Evolutionary conservation across 805 yeast species (phyloP).

Genomic region (Yarrowia deformans): DNA sequence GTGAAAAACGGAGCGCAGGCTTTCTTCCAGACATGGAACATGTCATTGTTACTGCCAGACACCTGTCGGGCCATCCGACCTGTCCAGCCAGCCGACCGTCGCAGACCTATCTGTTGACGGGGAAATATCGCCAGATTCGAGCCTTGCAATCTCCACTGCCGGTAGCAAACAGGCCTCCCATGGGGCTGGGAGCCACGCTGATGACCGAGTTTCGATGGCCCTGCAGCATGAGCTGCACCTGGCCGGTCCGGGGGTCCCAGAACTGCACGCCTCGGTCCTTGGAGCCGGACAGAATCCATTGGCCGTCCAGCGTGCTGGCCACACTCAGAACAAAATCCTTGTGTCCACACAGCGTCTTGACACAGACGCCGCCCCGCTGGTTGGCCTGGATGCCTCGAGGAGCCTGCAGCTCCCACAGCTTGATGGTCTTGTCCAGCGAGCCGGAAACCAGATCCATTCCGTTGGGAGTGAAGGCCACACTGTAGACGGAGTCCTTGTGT

Average conservation of each 20-base stretch:
- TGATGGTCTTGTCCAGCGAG: constrained; percentile 93
- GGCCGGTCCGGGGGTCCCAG: constrained; percentile 94
- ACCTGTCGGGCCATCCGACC: background rate
- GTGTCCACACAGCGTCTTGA: constrained; percentile 93
- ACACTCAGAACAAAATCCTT: constrained; percentile 94
- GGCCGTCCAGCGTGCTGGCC: constrained; percentile 91
- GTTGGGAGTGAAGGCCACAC: constrained; percentile 89
- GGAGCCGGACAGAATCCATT: constrained; percentile 90
- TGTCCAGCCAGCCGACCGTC: background rate
- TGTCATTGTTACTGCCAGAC: constrained; percentile 11
- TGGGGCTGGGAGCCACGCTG: constrained; percentile 88
- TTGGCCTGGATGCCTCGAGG: constrained; percentile 53
- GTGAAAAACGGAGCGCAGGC: constrained; percentile 3
- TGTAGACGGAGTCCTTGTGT: constrained; percentile 94
- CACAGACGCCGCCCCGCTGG: constrained; percentile 62
- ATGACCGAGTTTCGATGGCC: constrained; percentile 97
- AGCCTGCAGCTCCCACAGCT: constrained; percentile 86
- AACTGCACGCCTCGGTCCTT: constrained; percentile 96
- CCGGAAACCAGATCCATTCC: constrained; percentile 94
- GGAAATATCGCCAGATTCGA: constrained; percentile 81
- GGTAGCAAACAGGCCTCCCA: constrained; percentile 91
- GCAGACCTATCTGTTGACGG: constrained; percentile 9
- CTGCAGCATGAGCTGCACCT: constrained; percentile 92
- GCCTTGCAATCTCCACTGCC: constrained; percentile 98
- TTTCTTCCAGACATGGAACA: background rate